Percentiles rank a stretch among this genome's conserved stretches.
Conservation (phyloP, 257 asterid genomes). For the Echium plantagineum region DNA sequence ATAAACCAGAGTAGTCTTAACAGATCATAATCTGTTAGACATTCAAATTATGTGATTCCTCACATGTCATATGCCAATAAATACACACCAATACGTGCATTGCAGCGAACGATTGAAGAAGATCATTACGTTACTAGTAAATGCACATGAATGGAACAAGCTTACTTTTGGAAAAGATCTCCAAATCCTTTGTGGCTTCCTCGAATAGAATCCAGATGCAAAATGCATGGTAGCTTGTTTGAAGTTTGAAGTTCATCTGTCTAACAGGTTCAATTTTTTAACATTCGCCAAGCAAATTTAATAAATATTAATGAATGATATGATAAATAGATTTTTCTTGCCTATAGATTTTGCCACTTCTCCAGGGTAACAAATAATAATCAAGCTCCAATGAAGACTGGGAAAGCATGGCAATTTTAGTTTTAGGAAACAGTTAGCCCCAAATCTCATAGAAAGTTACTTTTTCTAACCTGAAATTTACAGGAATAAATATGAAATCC, state of each 20-base stretch:
- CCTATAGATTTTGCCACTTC: constrained; percentile 49
- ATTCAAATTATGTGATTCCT: not conserved
- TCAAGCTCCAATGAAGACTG: constrained; percentile 98
- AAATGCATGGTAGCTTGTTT: constrained; percentile 51
- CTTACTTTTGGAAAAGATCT: constrained; percentile 54
- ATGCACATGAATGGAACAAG: constrained; percentile 8
- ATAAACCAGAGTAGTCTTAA: not conserved
- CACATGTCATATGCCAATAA: not conserved
- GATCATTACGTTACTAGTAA: not conserved
- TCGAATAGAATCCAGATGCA: constrained; percentile 83
- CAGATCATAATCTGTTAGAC: not conserved
- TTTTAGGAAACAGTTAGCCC: not conserved
- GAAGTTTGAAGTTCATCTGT: constrained; percentile 37
- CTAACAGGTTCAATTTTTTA: constrained; percentile 18
- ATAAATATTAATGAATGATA: not conserved
- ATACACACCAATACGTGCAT: not conserved
- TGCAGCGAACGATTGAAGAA: too few relatives aligned
- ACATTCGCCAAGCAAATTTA: constrained; percentile 2
- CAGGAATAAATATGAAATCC: constrained; percentile 76
- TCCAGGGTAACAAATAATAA: constrained; percentile 84
- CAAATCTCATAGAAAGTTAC: constrained; percentile 3
- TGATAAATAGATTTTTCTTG: constrained; percentile 9
- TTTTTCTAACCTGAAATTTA: constrained; percentile 68
- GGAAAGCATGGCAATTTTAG: constrained; percentile 4
- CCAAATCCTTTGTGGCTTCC: constrained; percentile 68